Percentiles rank a stretch among this genome's conserved stretches.
These are phyloP conservation scores for Gossypium davidsonii DNA, from an alignment of 441 rosid species.

Conservation along the genomic window DNA sequence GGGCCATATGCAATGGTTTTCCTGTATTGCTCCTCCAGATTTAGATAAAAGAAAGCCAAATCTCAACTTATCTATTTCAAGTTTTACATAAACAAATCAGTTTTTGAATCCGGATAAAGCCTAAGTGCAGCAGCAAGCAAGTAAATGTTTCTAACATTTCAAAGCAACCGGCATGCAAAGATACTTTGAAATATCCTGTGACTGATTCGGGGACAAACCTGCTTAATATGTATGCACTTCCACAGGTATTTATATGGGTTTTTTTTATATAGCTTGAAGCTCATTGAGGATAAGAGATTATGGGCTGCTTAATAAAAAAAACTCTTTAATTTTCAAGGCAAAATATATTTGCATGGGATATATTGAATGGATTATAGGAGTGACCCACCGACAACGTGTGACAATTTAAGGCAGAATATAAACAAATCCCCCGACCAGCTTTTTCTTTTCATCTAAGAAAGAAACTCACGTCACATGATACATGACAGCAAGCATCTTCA, in stretches of 20 bases:
- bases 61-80: background rate
- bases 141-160: background rate
- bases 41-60: too few species aligned
- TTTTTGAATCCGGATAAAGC: background rate
- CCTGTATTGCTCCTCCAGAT: too few species aligned
- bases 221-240: background rate
- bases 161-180: conserved; percentile 5
- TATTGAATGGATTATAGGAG: conserved; percentile 1
- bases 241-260: background rate
- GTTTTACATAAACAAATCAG: background rate
- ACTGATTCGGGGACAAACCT: background rate
- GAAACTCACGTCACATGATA: background rate
- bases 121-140: background rate
- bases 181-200: background rate
- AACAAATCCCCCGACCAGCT: conserved; percentile 10
- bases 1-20: conserved; percentile 35
- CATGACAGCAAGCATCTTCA: conserved; percentile 6
- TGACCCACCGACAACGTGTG: conserved; percentile 26
- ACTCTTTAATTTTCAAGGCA: background rate
- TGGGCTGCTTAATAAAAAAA: background rate
- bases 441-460: background rate
- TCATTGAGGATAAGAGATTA: background rate
- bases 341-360: conserved; percentile 13
- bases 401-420: conserved; percentile 17
- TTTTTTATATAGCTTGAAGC: background rate